Evolutionary conservation across 306 rosid genomes (phyloP).

Genomic region (Prunus campanulata): DNA sequence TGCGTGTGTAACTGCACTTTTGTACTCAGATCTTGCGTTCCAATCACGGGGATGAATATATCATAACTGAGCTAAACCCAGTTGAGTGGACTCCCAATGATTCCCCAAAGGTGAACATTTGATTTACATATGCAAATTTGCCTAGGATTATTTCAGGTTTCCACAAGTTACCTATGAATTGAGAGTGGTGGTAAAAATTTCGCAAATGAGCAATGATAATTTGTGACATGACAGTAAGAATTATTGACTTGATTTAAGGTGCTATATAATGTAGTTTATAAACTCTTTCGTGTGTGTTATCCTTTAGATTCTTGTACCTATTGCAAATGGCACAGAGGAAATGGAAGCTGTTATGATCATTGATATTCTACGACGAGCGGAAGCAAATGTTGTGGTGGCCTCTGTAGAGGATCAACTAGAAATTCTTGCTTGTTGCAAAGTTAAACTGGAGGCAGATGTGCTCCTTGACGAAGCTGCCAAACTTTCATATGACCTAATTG

Average conservation of each 20-base stretch:
- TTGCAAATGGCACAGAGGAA: constrained; percentile 88
- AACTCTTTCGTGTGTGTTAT: constrained; percentile 23
- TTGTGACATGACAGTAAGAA: neutral
- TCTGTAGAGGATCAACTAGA: constrained; percentile 72
- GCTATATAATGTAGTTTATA: constrained; percentile 2
- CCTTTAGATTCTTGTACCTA: constrained; percentile 83
- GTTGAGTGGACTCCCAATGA: constrained; percentile 64
- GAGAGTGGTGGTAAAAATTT: neutral
- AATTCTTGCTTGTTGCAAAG: constrained; percentile 66
- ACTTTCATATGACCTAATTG: constrained; percentile 69
- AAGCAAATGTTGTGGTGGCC: constrained; percentile 86
- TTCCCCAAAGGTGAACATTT: constrained; percentile 63
- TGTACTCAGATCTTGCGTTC: constrained; percentile 63
- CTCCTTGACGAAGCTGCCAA: constrained; percentile 75
- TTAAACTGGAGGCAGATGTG: constrained; percentile 79
- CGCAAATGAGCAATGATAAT: neutral
- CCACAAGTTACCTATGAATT: too few relatives aligned
- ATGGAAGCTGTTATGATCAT: constrained; percentile 87
- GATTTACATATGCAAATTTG: neutral
- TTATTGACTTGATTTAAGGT: neutral
- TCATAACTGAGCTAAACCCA: constrained; percentile 67
- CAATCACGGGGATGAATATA: constrained; percentile 64
- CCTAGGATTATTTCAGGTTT: neutral
- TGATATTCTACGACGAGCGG: constrained; percentile 73
- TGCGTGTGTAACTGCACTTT: constrained; percentile 11